These are phyloP conservation scores for Serpula lacrymans DNA, from an alignment of 768 basidiomycete species.

Conservation along the genomic window DNA sequence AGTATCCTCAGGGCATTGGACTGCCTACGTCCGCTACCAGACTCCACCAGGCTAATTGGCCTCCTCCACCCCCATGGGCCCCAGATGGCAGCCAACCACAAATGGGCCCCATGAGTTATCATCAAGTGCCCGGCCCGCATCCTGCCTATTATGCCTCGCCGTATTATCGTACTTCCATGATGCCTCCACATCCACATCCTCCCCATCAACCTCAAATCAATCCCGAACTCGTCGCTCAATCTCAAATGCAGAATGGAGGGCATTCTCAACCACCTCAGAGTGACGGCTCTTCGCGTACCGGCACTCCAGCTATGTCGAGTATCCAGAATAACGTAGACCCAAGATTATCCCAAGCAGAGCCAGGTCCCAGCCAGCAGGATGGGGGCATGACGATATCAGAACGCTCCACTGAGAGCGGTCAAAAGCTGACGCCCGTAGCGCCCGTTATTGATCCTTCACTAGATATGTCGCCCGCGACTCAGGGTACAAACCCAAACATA, in stretches of 20 bases:
- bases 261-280: slow-evolving; percentile 12
- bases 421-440: slow-evolving; percentile 8
- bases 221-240: slow-evolving; percentile 12
- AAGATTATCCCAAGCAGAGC: slow-evolving; percentile 9
- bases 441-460: slow-evolving; percentile 38
- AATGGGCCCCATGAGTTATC: slow-evolving; percentile 34
- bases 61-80: slow-evolving; percentile 38
- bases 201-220: slow-evolving; percentile 9
- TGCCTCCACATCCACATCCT: slow-evolving; percentile 19
- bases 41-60: slow-evolving; percentile 41
- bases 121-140: slow-evolving; percentile 22
- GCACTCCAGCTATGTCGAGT: slow-evolving; percentile 17
- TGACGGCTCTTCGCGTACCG: slow-evolving; percentile 24
- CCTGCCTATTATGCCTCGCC: slow-evolving; percentile 36
- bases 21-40: slow-evolving; percentile 56
- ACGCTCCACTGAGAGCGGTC: too few relatives aligned
- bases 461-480: slow-evolving; percentile 18
- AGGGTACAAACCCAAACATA: slow-evolving; percentile 5
- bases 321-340: slow-evolving; percentile 21
- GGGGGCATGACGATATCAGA: slow-evolving; percentile 2
- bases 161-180: slow-evolving; percentile 43
- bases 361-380: slow-evolving; percentile 3
- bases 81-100: slow-evolving; percentile 14
- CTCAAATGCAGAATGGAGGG: slow-evolving; percentile 21
- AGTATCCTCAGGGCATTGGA: slow-evolving; percentile 38